phyloP scores from a whole-genome alignment of 1,284 basidiomycete genomes.

The Tylopilus sp. region DNA sequence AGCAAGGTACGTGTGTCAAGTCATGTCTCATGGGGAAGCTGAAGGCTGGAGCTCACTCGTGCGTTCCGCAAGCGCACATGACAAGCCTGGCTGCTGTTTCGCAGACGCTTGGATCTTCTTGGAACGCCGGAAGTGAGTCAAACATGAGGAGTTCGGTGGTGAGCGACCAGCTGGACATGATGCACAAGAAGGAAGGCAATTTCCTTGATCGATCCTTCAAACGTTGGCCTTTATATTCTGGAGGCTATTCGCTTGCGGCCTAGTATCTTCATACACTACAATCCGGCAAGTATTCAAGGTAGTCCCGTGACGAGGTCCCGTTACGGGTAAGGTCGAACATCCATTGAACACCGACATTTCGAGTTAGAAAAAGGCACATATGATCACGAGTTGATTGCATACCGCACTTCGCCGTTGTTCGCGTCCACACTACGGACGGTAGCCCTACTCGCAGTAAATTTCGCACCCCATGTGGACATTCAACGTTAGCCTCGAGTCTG shows the following conservation, averaged over 20 bases:
- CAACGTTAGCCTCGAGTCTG: too few relatives aligned
- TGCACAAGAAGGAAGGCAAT: background rate
- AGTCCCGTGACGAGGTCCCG: too few relatives aligned
- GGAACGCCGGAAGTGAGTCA: background rate
- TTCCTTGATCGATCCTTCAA: background rate
- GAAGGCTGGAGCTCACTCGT: background rate
- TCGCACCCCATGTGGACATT: too few relatives aligned
- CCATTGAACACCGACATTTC: background rate
- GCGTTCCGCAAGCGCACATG: background rate
- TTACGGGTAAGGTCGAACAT: too few relatives aligned
- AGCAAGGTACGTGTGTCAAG: background rate
- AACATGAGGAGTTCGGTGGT: background rate
- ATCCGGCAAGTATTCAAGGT: too few relatives aligned
- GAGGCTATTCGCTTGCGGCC: too few relatives aligned
- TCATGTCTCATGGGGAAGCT: background rate
- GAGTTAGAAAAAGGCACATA: background rate
- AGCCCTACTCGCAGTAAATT: too few relatives aligned
- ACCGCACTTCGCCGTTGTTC: too few relatives aligned
- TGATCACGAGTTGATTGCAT: background rate
- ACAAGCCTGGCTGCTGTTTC: background rate
- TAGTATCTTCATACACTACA: too few relatives aligned
- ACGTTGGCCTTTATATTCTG: background rate
- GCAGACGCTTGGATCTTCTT: background rate
- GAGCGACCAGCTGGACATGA: background rate
- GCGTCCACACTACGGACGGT: too few relatives aligned